These are phyloP conservation scores for Panaeolus papilionaceus DNA, from an alignment of 768 basidiomycete genomes.

Conservation along the genomic window DNA sequence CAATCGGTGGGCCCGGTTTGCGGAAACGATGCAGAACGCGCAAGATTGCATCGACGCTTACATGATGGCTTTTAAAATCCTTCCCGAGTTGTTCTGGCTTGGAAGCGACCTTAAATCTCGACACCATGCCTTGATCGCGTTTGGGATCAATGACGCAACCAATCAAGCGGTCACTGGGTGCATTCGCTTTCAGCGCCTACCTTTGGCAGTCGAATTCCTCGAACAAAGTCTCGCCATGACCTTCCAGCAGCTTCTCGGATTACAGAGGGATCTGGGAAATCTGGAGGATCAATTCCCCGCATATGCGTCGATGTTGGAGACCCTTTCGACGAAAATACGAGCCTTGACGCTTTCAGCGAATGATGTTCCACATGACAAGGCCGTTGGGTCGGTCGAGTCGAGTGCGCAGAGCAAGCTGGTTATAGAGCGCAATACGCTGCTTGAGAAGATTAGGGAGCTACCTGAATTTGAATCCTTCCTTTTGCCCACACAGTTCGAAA, in stretches of 20 bases:
- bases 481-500: slow-evolving; percentile 22
- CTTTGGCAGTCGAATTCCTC: slow-evolving; percentile 26
- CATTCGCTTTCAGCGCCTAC: slow-evolving; percentile 17
- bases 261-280: slow-evolving; percentile 21
- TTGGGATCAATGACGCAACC: slow-evolving; percentile 17
- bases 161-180: slow-evolving; percentile 22
- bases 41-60: slow-evolving; percentile 22
- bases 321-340: slow-evolving; percentile 10
- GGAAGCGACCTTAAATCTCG: slow-evolving; percentile 23
- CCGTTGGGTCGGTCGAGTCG: background rate
- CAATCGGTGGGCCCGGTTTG: slow-evolving; percentile 23
- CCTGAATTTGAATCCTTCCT: slow-evolving; percentile 29
- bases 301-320: slow-evolving; percentile 18
- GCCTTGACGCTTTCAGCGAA: background rate
- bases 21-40: slow-evolving; percentile 11
- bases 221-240: slow-evolving; percentile 28
- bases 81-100: slow-evolving; percentile 27
- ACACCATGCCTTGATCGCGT: slow-evolving; percentile 23
- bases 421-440: slow-evolving; percentile 24
- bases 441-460: slow-evolving; percentile 22
- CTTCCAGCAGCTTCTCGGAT: slow-evolving; percentile 26
- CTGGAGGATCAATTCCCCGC: slow-evolving; percentile 20
- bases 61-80: slow-evolving; percentile 19
- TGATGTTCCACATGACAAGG: background rate
- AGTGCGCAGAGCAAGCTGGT: slow-evolving; percentile 24